Conservation (phyloP, 1,284 basidiomycete species). For the Apiotrichum montevideense region DNA sequence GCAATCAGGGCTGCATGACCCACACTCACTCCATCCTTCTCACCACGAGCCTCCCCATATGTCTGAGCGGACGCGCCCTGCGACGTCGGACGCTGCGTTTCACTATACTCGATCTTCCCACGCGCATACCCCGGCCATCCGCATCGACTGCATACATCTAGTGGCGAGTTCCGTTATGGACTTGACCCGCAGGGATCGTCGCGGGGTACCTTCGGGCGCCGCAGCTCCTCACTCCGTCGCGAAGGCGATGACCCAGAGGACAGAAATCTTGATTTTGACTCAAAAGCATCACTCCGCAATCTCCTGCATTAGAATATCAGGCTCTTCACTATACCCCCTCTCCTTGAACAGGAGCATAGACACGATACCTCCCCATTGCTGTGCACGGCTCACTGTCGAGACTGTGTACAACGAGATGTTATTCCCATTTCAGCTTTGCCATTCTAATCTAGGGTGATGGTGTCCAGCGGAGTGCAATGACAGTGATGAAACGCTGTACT, state of each 20-base stretch:
- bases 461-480: no score
- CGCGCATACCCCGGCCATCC: background rate
- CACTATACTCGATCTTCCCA: background rate
- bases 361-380: no score
- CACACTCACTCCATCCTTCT: background rate
- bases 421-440: no score
- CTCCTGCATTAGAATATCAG: conserved; percentile 8
- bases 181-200: conserved; percentile 1
- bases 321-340: background rate
- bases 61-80: conserved; percentile 2
- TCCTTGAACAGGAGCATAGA: no score
- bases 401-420: no score
- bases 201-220: background rate
- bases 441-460: no score
- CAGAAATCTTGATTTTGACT: background rate
- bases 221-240: background rate
- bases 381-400: no score
- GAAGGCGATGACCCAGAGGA: background rate
- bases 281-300: conserved; percentile 12
- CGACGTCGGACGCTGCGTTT: background rate
- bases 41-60: conserved; percentile 1
- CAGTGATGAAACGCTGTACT: no score
- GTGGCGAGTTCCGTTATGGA: conserved; percentile 6
- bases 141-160: background rate
- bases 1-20: conserved; percentile 1